Evolutionary conservation across 2,329 filamentous ascomycete genomes (phyloP), one percentile per base, ranked within the genome.

Genomic region (Colletotrichum sp.): DNA sequence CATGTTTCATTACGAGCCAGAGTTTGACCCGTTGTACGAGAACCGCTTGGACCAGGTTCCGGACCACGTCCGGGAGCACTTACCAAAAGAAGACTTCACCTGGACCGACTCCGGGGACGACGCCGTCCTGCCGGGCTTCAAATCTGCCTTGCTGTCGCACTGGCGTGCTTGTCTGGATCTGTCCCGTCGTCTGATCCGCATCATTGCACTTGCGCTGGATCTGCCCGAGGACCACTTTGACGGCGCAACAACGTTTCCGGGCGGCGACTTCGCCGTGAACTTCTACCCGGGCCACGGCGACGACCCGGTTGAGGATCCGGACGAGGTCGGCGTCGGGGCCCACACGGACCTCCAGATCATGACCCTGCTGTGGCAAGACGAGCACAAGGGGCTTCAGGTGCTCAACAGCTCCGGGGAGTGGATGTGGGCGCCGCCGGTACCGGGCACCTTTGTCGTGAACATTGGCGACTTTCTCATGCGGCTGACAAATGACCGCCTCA

Each of bases 311-410:
- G 57, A 76, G n/a, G 65, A 76, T 28, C 74, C 70, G 10, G 57
- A 76, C 1, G 84, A 85, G 39, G 84, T 87, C 13, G 87, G 87
- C 1, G 81, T 89, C 6, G 88, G 88, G 18, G 85, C 85, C 2
- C 88, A 89, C 77, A 88, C 86, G 1, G 86, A 90, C 77, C 83
- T 89, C 34, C 86, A 89, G 76, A 85, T 77, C 13, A 28, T 89
- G 76, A 91, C 89, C 0, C 82, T 90, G 15, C 82, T 90, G 6
- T 89, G 85, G 86, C 87, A 88, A 77, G 86, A 88, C 71, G 83
- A 80, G 71, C 81, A 83, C 34, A 55, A 30, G 34, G 80, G 79
- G 16, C 76, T 81, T 7, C 78, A 81, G 28, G 79, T 81, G 16
- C 79, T 81, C 57, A 79, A 75, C 52, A 66, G 63, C 13, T 63